Conservation (phyloP, 129 eudicot species). For the Arctium lappa region DNA sequence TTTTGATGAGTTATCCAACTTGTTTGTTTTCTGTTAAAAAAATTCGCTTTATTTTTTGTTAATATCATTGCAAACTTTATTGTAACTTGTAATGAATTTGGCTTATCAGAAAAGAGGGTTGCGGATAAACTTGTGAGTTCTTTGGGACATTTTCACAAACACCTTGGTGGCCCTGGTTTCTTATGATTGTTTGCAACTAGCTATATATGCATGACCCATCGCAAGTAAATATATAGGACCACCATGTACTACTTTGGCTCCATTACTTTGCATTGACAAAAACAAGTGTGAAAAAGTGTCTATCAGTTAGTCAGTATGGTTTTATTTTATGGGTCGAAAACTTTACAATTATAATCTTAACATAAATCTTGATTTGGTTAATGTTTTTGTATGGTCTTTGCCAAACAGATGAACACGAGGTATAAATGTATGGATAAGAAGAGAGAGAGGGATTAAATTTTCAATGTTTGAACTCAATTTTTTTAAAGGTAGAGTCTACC, state of each 20-base stretch:
- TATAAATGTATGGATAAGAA: too few relatives aligned
- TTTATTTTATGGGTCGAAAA: too few relatives aligned
- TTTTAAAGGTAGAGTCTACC: too few relatives aligned
- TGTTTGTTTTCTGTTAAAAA: too few relatives aligned
- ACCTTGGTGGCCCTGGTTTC: not conserved
- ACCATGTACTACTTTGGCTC: conserved; percentile 16
- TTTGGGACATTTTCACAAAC: conserved; percentile 16
- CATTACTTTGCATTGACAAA: conserved; percentile 14
- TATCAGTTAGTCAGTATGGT: not conserved
- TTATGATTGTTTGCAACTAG: not conserved
- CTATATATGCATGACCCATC: conserved; percentile 4
- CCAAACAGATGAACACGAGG: too few relatives aligned
- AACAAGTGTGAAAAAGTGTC: not conserved
- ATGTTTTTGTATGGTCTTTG: too few relatives aligned
- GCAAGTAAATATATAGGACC: conserved; percentile 2
- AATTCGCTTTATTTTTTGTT: not conserved
- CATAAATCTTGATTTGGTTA: too few relatives aligned
- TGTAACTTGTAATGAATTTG: not conserved
- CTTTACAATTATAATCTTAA: too few relatives aligned
- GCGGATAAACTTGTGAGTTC: conserved; percentile 1
- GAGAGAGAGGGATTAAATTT: too few relatives aligned
- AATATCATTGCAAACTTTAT: not conserved
- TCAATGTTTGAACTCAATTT: too few relatives aligned
- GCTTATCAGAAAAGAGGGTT: not conserved
- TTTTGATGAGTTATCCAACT: not conserved